phyloP scores from a whole-genome alignment of 208 protist genomes.

The Leishmania arabica region DNA sequence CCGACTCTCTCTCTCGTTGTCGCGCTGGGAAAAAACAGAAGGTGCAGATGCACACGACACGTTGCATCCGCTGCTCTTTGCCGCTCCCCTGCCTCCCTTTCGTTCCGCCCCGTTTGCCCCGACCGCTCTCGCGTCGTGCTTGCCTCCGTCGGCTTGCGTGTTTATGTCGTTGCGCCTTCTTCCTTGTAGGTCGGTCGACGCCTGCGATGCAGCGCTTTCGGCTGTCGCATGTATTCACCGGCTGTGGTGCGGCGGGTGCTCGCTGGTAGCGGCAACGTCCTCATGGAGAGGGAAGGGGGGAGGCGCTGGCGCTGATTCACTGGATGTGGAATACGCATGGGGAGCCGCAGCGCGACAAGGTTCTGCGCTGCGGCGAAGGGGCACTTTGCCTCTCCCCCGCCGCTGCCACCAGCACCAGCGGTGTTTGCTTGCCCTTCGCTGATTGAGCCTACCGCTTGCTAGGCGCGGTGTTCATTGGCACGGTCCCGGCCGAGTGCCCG shows the following conservation, averaged over 20 bases:
- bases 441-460: not conserved
- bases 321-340: conserved; percentile 55
- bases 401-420: no score
- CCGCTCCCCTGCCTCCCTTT: no score
- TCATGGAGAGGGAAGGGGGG: conserved; percentile 32
- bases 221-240: conserved; percentile 22
- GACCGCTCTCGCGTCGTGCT: no score
- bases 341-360: conserved; percentile 27
- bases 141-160: no score
- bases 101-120: no score
- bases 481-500: no score
- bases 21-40: no score
- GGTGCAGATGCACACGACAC: no score
- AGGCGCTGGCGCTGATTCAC: conserved; percentile 46
- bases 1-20: no score
- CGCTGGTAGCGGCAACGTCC: conserved; percentile 12
- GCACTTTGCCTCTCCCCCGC: no score
- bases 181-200: not conserved
- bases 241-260: conserved; percentile 14
- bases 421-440: no score
- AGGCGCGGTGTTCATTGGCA: not conserved
- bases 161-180: not conserved
- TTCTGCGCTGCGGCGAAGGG: conserved; percentile 1
- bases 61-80: no score
- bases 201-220: conserved; percentile 15